Conservation (phyloP, 2,329 filamentous ascomycete genomes). For the Gaeumannomyces tritici region DNA sequence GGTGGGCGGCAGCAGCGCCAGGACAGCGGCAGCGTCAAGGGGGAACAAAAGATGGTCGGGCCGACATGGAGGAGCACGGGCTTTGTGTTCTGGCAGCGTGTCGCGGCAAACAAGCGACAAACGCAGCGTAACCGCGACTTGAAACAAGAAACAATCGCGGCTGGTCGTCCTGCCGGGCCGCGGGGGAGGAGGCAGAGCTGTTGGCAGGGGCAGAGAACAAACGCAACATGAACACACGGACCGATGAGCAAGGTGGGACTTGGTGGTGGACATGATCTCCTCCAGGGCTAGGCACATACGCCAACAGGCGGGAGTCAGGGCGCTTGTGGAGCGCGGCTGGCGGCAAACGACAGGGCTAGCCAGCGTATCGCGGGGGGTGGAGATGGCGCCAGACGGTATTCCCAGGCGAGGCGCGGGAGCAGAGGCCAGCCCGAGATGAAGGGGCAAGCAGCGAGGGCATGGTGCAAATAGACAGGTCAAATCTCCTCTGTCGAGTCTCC, state of each 20-base stretch:
- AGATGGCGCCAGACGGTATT: background rate
- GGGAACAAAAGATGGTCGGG: background rate
- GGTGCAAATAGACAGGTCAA: background rate
- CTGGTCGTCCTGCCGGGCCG: background rate
- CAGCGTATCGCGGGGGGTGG: background rate
- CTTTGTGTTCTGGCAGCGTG: background rate
- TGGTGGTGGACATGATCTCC: background rate
- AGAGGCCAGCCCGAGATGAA: background rate
- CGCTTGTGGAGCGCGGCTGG: background rate
- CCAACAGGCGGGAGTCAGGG: background rate
- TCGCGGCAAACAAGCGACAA: background rate
- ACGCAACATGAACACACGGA: too few relatives aligned
- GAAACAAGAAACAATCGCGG: constrained; percentile 1
- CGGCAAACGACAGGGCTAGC: background rate
- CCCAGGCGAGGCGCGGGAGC: background rate
- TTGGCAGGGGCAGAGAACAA: background rate
- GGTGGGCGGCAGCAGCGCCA: background rate
- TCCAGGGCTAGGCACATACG: background rate
- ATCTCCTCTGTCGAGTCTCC: background rate
- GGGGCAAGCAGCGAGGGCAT: background rate
- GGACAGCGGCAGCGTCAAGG: background rate
- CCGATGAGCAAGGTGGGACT: background rate
- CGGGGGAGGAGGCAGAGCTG: background rate
- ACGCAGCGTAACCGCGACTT: background rate
- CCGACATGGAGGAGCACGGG: background rate